Base-by-base conservation (phyloP, 257 asterid species). In the Solanum pinnatisectum region DNA sequence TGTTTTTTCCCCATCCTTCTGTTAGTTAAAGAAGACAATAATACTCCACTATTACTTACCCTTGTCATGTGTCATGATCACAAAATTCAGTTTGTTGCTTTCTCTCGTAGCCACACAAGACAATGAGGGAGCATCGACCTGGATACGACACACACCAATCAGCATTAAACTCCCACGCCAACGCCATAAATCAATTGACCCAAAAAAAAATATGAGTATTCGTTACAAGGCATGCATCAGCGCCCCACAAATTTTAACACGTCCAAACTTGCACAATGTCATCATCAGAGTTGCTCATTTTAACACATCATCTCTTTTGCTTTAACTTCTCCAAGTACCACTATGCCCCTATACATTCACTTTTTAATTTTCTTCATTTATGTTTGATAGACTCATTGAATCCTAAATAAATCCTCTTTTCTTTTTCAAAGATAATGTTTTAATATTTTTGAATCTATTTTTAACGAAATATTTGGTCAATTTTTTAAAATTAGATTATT, bases 341-440 rank as follows among this genome's bases (percentile, higher is more conserved):
- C 10, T 44, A 7, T 15, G 25, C 65, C 84, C 39, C 39, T 44
- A 2, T 27, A 27, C 25, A 16, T 79, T 77, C 8, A 14, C 7
- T 12, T 25, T 40, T 23, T 46, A 7, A 0, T 9, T 23, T 23
- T 14, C 1, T 39, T 40, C 9, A 6, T 18, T 18, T 8, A 0
- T 18, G 65, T 56, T 56, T 1, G 65, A 18, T 56, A 0, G 6
- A 4, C 0, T 4, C 0, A 1, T 56, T 7, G 8, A 1, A 52
- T 52, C 9, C 4, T 52, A 6, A 5, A 6, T 52, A 6, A 5
- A 6, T 56, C 0, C 9, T 2, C 0, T 18, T 56, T 56, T 56
- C 0, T 0, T 7, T 56, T 56, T 3, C 0, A 18, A 7, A 6
- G 4, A 56, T 18, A 20, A 56, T 23, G 3, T 56, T 56, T 0